These are phyloP conservation scores for Moesziomyces parantarcticus DNA, from an alignment of 1,284 basidiomycete species.

Conservation along the genomic window DNA sequence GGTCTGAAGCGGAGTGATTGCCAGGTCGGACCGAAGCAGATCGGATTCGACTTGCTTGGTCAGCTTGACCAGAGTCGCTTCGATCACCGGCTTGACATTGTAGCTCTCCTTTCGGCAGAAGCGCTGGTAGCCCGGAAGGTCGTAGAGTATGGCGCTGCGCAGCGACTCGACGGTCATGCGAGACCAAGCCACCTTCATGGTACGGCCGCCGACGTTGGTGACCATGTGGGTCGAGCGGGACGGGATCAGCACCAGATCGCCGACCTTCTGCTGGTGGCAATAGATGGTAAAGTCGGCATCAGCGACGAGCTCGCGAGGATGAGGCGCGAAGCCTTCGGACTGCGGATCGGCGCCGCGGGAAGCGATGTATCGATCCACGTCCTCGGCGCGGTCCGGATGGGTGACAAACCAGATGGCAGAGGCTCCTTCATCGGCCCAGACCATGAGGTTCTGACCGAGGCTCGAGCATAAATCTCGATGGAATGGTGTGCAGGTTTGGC, in stretches of 20 bases:
- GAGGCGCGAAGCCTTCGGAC: slow-evolving; percentile 8
- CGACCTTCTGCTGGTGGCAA: slow-evolving; percentile 25
- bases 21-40: neutral
- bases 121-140: slow-evolving; percentile 43
- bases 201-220: slow-evolving; percentile 29
- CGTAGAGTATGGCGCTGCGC: slow-evolving; percentile 16
- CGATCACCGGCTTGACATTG: slow-evolving; percentile 27
- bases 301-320: slow-evolving; percentile 20
- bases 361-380: slow-evolving; percentile 18
- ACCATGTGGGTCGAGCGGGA: slow-evolving; percentile 25
- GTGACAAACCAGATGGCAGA: slow-evolving; percentile 31
- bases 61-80: slow-evolving; percentile 18
- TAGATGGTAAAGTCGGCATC: slow-evolving; percentile 24
- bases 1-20: neutral
- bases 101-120: slow-evolving; percentile 22
- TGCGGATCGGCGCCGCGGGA: slow-evolving; percentile 21
- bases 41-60: slow-evolving; percentile 9
- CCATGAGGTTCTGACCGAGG: slow-evolving; percentile 42
- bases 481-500: slow-evolving; percentile 20
- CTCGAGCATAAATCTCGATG: slow-evolving; percentile 35
- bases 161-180: slow-evolving; percentile 31
- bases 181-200: slow-evolving; percentile 34
- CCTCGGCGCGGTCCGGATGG: slow-evolving; percentile 11
- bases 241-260: slow-evolving; percentile 41
- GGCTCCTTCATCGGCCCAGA: slow-evolving; percentile 25